Evolutionary conservation across 768 basidiomycete species (phyloP).

Genomic region (Kondoa malvinella): DNA sequence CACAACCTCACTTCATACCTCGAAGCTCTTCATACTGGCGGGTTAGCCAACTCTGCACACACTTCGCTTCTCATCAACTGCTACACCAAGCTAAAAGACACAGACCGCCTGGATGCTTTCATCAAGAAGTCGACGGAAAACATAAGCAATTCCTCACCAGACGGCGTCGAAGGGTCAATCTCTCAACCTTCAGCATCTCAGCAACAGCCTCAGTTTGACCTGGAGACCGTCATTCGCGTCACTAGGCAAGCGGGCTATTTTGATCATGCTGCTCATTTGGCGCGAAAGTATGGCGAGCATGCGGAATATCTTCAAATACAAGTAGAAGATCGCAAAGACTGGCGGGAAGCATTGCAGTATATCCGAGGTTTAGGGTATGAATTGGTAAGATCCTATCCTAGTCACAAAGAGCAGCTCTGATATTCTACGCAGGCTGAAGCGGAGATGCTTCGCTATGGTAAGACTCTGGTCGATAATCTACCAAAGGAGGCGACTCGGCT

Average conservation of each 20-base stretch:
- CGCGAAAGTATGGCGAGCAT: slow-evolving; percentile 73
- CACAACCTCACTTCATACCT: slow-evolving; percentile 89
- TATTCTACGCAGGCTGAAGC: slow-evolving; percentile 46
- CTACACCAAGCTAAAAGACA: slow-evolving; percentile 91
- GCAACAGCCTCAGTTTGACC: slow-evolving; percentile 77
- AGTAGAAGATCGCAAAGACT: slow-evolving; percentile 78
- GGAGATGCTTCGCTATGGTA: slow-evolving; percentile 72
- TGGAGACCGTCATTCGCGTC: slow-evolving; percentile 91
- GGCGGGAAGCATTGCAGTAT: slow-evolving; percentile 62
- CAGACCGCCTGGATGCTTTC: slow-evolving; percentile 69
- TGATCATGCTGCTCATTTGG: slow-evolving; percentile 82
- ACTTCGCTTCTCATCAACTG: slow-evolving; percentile 92
- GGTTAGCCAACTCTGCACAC: slow-evolving; percentile 86
- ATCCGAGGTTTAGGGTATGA: slow-evolving; percentile 59
- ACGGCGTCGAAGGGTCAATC: background rate
- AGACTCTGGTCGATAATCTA: slow-evolving; percentile 60
- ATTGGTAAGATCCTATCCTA: slow-evolving; percentile 41
- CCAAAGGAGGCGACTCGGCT: slow-evolving; percentile 80
- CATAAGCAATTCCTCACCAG: background rate
- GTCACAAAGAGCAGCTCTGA: slow-evolving; percentile 6
- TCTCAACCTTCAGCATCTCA: background rate
- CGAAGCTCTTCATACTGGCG: slow-evolving; percentile 77
- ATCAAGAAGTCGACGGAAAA: slow-evolving; percentile 45
- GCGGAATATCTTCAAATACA: slow-evolving; percentile 87
- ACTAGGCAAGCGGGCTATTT: slow-evolving; percentile 94